Evolutionary conservation across 1,284 basidiomycete genomes (phyloP).

Genomic region (Puccinia novopanici): DNA sequence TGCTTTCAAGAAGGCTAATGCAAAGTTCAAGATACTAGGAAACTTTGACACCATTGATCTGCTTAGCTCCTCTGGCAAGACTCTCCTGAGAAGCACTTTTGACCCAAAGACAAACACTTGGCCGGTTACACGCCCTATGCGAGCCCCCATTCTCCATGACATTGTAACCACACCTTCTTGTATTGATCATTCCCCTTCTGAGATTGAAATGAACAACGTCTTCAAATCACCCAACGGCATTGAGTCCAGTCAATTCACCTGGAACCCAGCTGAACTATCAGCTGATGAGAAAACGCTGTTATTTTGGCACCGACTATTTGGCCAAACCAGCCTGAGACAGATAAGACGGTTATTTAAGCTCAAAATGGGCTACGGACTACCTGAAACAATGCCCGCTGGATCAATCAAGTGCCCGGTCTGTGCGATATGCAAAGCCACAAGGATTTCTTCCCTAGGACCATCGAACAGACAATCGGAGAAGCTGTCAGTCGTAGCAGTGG

Average conservation of each 20-base stretch:
- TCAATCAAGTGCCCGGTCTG: too few relatives aligned
- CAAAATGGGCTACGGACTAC: background rate
- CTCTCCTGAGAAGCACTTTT: background rate
- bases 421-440: too few relatives aligned
- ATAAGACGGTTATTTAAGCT: background rate
- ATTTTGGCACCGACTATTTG: background rate
- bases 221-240: too few relatives aligned
- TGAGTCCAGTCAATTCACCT: too few relatives aligned
- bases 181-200: background rate
- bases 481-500: background rate
- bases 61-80: background rate
- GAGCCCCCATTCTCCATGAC: background rate
- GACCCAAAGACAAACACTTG: background rate
- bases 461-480: background rate
- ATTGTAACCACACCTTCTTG: background rate
- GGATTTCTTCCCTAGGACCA: too few relatives aligned
- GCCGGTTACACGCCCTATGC: background rate
- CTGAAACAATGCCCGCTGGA: background rate
- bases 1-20: background rate
- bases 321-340: background rate
- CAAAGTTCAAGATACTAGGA: background rate
- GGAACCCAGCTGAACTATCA: background rate
- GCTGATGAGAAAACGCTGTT: background rate
- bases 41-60: background rate
- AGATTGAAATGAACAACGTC: background rate